Base-by-base conservation (phyloP, 2,329 filamentous ascomycete species). In the Achaetomium macrosporum region DNA sequence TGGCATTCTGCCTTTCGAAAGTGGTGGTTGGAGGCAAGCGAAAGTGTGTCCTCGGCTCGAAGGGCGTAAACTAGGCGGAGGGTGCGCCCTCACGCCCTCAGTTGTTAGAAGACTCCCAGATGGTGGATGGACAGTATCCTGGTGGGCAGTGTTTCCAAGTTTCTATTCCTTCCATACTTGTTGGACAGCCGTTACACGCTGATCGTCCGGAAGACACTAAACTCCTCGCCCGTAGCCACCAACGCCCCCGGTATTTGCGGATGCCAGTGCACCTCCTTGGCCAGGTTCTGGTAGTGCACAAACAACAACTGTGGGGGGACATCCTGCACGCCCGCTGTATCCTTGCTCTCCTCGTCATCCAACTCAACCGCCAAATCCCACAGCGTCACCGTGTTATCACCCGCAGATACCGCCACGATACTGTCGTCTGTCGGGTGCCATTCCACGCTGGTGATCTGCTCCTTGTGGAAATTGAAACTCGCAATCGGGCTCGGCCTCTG, bases 391-490 rank as follows among this genome's bases (percentile, higher is more conserved):
- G 92, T 97, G 72, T 91, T 92, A 70, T 99, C 93, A 42, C 86
- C 93, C 0, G 90, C 89, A 19, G 89, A 92, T 40, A 97, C 90
- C 2, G 90, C 88, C 15, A 99, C 83, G 64, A 97, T 95, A 68
- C 88, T 95, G 76, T 99, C 92, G 65, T 99, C 93, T 1, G 89
- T 92, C 2, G 93, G 92, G 70, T 97, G 92, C 92, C 93, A 99
- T 73, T 97, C 91, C 37, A 99, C 81, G 61, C 87, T 90, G 7
- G 93, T 99, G 64, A 99, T 90, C 63, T 96, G 93, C 71, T 96
- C 90, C 71, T 90, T 92, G 78, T 99, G 91, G 76, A 96, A 97
- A 65, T 84, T 79, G 73, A 97, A 99, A 63, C 86, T 87, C 3
- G 93, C 93, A n/a, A 97, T 88, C 1, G 93, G 88, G 44, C 84